Percentiles rank a stretch among this genome's conserved stretches.
phyloP scores from a whole-genome alignment of 1,139 yeast genomes.

The Kodamaea ohmeri region DNA sequence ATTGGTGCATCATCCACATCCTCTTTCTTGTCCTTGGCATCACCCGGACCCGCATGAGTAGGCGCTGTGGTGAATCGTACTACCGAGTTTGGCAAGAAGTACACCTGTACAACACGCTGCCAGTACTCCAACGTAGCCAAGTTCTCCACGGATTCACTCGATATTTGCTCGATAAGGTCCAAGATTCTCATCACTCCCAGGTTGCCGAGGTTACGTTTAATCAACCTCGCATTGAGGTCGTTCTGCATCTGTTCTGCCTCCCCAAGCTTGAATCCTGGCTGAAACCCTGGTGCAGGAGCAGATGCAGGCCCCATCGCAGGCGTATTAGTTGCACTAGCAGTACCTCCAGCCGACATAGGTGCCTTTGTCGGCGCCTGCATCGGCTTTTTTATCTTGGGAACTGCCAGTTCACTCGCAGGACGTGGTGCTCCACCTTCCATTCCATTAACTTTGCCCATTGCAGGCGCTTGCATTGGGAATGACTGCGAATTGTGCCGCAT shows the following conservation, averaged over 20 bases:
- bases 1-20: conserved; percentile 10
- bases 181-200: conserved; percentile 43
- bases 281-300: conserved; percentile 1
- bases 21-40: conserved; percentile 6
- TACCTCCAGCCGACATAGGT: conserved; percentile 10
- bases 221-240: conserved; percentile 36
- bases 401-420: conserved; percentile 2
- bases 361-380: conserved; percentile 8
- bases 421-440: neutral
- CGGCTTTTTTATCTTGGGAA: conserved; percentile 7
- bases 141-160: conserved; percentile 32
- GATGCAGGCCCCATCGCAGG: neutral
- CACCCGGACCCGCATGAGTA: conserved; percentile 10
- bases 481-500: conserved; percentile 28
- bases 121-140: conserved; percentile 36
- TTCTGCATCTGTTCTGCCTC: conserved; percentile 28
- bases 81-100: conserved; percentile 33
- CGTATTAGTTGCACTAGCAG: conserved; percentile 2
- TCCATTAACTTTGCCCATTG: conserved; percentile 7
- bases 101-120: conserved; percentile 36
- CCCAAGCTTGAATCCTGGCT: conserved; percentile 4
- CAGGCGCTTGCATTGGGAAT: conserved; percentile 8
- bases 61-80: conserved; percentile 25
- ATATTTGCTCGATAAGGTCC: conserved; percentile 37
- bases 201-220: conserved; percentile 43